A percentile compares a stretch with the other conserved stretches of the same genome.
phyloP scores from a whole-genome alignment of 495 filamentous ascomycete genomes.

The Hypoxylon lenormandii region DNA sequence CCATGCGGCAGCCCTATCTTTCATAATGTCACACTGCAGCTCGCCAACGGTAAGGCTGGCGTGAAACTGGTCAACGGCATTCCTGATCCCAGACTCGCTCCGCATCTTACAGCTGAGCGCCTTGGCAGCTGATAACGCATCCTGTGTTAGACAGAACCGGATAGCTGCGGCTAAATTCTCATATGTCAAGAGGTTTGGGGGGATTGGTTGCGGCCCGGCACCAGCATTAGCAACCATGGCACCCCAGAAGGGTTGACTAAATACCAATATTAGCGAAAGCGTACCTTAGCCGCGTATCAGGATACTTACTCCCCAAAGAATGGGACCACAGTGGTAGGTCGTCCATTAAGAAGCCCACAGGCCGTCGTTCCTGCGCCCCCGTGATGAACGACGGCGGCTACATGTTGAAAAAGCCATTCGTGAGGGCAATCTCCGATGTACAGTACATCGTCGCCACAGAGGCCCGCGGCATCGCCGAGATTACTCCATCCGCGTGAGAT shows the following conservation, averaged over 20 bases:
- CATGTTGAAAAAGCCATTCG: constrained; percentile 72
- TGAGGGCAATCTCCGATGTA: constrained; percentile 64
- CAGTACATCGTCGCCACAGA: no score
- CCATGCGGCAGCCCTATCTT: constrained; percentile 8
- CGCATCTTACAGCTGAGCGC: constrained; percentile 10
- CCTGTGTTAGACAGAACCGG: constrained; percentile 7
- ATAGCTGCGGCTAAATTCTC: constrained; percentile 8
- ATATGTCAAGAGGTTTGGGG: constrained; percentile 15
- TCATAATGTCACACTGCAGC: constrained; percentile 11
- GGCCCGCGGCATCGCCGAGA: no score
- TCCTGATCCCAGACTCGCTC: constrained; percentile 13
- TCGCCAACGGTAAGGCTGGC: constrained; percentile 5
- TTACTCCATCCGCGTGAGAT: no score
- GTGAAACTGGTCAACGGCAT: constrained; percentile 7
- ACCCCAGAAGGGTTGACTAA: constrained; percentile 67
- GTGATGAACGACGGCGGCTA: constrained; percentile 72
- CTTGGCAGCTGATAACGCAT: constrained; percentile 4
- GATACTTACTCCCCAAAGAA: constrained; percentile 69
- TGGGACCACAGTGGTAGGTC: constrained; percentile 72
- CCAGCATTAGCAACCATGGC: constrained; percentile 66
- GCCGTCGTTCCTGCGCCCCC: constrained; percentile 76
- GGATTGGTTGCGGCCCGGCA: constrained; percentile 61
- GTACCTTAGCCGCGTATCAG: no score
- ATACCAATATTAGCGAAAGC: no score
- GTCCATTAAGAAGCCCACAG: constrained; percentile 67